A percentile compares a stretch with the other conserved stretches of the same genome.
phyloP scores from a whole-genome alignment of 768 basidiomycete species.

The Tephrocybe sp. region DNA sequence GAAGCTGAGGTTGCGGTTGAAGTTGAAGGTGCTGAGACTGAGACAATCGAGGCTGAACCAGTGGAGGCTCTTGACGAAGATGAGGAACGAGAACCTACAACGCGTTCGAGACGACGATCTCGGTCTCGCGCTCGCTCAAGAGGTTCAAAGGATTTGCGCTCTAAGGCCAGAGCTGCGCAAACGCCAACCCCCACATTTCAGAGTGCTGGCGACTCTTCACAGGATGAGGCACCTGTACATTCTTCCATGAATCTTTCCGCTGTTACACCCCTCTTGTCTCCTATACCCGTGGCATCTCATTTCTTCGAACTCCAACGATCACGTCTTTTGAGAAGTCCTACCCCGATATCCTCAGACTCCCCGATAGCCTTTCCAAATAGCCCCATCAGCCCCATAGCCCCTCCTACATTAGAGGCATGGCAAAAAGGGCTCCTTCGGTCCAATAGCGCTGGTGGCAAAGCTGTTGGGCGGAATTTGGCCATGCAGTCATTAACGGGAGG shows the following conservation, averaged over 20 bases:
- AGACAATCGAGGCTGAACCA: slow-evolving; percentile 34
- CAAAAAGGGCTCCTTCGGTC: slow-evolving; percentile 82
- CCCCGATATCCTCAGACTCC: slow-evolving; percentile 51
- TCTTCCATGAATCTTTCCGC: slow-evolving; percentile 32
- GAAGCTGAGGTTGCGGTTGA: slow-evolving; percentile 34
- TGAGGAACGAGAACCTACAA: slow-evolving; percentile 42
- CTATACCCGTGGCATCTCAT: slow-evolving; percentile 46
- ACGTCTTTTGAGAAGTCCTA: slow-evolving; percentile 48
- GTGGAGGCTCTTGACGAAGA: slow-evolving; percentile 39
- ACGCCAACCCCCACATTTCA: slow-evolving; percentile 42
- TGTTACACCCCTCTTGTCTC: slow-evolving; percentile 40
- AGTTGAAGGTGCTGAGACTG: slow-evolving; percentile 33
- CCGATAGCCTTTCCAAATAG: slow-evolving; percentile 60
- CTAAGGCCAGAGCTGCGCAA: slow-evolving; percentile 49
- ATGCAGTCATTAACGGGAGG: slow-evolving; percentile 86
- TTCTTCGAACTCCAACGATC: slow-evolving; percentile 51
- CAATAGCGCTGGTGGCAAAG: slow-evolving; percentile 78
- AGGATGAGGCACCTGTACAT: slow-evolving; percentile 51
- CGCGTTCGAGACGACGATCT: slow-evolving; percentile 61
- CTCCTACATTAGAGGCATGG: slow-evolving; percentile 77
- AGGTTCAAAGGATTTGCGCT: slow-evolving; percentile 72
- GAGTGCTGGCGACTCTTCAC: slow-evolving; percentile 67
- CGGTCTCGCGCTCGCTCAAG: slow-evolving; percentile 80
- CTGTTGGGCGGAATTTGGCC: slow-evolving; percentile 65
- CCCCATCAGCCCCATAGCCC: slow-evolving; percentile 60